Conservation (phyloP, 1,139 yeast genomes). For the Suhomyces anneliseae region DNA sequence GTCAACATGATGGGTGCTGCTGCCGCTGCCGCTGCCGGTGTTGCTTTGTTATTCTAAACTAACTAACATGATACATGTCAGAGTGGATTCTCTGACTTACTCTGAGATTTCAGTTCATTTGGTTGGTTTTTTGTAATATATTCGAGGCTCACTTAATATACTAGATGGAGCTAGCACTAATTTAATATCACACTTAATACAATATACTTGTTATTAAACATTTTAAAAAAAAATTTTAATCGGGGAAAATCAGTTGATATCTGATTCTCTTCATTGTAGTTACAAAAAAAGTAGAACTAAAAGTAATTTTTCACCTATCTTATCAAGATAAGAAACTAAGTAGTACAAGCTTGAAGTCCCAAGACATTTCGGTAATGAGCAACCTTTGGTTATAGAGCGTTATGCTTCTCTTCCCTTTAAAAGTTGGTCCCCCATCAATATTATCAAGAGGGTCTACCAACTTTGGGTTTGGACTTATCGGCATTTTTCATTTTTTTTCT, state of each 20-base stretch:
- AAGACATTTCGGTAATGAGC: too few relatives aligned
- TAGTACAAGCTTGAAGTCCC: too few relatives aligned
- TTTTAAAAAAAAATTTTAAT: not conserved
- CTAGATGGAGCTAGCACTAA: slow-evolving; percentile 5
- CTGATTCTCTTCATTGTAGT: too few relatives aligned
- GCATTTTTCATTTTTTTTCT: too few relatives aligned
- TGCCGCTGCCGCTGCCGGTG: slow-evolving; percentile 21
- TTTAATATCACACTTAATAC: not conserved
- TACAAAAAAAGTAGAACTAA: too few relatives aligned
- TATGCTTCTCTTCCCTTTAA: too few relatives aligned
- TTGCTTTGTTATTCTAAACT: slow-evolving; percentile 20
- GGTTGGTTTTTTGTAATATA: slow-evolving; percentile 14
- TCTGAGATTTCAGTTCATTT: slow-evolving; percentile 8
- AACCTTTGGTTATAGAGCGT: too few relatives aligned
- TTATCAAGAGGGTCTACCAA: too few relatives aligned
- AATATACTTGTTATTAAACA: slow-evolving; percentile 1
- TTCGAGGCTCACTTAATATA: slow-evolving; percentile 7
- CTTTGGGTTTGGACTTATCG: too few relatives aligned
- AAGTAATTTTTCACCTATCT: too few relatives aligned
- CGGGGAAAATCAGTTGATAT: not conserved
- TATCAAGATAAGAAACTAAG: too few relatives aligned
- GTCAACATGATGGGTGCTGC: slow-evolving; percentile 15
- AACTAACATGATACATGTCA: slow-evolving; percentile 3
- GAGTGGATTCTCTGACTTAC: slow-evolving; percentile 5
- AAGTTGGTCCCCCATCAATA: too few relatives aligned